Base-by-base conservation (phyloP, 2,329 filamentous ascomycete species). In the Ophiocordyceps polyrhachis-furcata region DNA sequence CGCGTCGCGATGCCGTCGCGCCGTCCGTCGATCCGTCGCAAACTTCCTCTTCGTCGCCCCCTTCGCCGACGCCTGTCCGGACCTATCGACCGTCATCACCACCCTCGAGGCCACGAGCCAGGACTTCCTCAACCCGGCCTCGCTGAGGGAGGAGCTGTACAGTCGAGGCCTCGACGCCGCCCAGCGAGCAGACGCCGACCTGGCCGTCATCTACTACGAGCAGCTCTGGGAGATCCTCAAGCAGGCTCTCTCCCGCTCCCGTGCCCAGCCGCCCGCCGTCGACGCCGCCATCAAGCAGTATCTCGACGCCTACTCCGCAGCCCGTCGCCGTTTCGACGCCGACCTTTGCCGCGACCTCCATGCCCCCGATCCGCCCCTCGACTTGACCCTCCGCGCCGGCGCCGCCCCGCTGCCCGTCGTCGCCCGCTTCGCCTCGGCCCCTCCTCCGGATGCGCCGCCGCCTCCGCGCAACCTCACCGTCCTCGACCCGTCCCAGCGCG, bases 281-380 rank as follows among this genome's bases (percentile, higher is more conserved):
- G 35, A 45, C n/a, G 56, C 58, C 13, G 54, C 56, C 2, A 45
- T 64, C 9, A 52, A 58, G 15, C 46, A 53, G 7, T 60, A 63
- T 42, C 50, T 64, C 28, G 45, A 52, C 31, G 47, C 54, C 0
- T 64, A 65, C 52, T 54, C 42, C 45, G 2, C 52, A 55, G 38
- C 35, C 40, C 21, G 13, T 40, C 51, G 56, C 42, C 50, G 46
- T 47, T 52, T 64, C 31, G 51, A 56, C 19, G 50, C 54, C 19
- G 60, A 63, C 31, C 55, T 62, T 28, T 64, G 62, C 48, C 53
- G 55, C 5, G 53, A 56, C 23, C 54, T 63, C 6, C 58, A 62
- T 31, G 52, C 49, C 0, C 52, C 51, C 5, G 53, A 59, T 17
- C 52, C 58, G 20, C 56, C 61, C 0, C 52, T 61, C 5, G 55